Conservation (phyloP, 2,329 filamentous ascomycete genomes). For the Colletotrichum sp. region DNA sequence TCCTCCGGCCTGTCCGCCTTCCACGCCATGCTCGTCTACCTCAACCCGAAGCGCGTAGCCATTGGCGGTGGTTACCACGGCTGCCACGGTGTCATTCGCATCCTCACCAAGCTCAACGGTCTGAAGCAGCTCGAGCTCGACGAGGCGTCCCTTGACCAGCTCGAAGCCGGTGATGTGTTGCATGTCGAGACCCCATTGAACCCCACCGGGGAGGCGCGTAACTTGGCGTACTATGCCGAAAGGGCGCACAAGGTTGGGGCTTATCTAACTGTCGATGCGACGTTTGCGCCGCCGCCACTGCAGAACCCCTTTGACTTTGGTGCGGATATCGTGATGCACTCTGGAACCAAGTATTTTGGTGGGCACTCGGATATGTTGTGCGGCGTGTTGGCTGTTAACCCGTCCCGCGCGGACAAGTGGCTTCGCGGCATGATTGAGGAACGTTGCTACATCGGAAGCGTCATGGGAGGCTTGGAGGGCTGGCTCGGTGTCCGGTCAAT, state of each 20-base stretch:
- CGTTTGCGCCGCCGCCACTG: slow-evolving; percentile 89
- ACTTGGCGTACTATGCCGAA: slow-evolving; percentile 74
- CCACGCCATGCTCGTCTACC: slow-evolving; percentile 82
- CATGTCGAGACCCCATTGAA: slow-evolving; percentile 95
- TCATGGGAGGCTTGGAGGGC: slow-evolving; percentile 88
- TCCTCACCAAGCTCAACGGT: slow-evolving; percentile 78
- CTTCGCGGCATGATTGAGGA: slow-evolving; percentile 67
- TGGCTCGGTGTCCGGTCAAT: slow-evolving; percentile 91
- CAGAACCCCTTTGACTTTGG: slow-evolving; percentile 84
- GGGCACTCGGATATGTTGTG: slow-evolving; percentile 94
- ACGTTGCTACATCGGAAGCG: slow-evolving; percentile 77
- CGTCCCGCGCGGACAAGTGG: slow-evolving; percentile 58
- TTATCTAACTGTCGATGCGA: slow-evolving; percentile 83
- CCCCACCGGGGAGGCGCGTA: slow-evolving; percentile 81
- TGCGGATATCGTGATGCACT: slow-evolving; percentile 89
- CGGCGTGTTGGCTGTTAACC: slow-evolving; percentile 76
- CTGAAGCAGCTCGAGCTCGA: slow-evolving; percentile 72
- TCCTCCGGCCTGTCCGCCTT: slow-evolving; percentile 86
- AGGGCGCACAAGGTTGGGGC: slow-evolving; percentile 77
- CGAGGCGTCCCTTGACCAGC: slow-evolving; percentile 50
- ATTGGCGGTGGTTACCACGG: slow-evolving; percentile 92
- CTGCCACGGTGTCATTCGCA: slow-evolving; percentile 81
- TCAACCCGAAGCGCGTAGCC: slow-evolving; percentile 83
- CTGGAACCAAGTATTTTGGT: slow-evolving; percentile 94
- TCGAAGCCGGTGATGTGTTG: slow-evolving; percentile 81